Evolutionary conservation across 352 stramenopile genomes (phyloP).

Genomic region (Phytophthora aleatoria): DNA sequence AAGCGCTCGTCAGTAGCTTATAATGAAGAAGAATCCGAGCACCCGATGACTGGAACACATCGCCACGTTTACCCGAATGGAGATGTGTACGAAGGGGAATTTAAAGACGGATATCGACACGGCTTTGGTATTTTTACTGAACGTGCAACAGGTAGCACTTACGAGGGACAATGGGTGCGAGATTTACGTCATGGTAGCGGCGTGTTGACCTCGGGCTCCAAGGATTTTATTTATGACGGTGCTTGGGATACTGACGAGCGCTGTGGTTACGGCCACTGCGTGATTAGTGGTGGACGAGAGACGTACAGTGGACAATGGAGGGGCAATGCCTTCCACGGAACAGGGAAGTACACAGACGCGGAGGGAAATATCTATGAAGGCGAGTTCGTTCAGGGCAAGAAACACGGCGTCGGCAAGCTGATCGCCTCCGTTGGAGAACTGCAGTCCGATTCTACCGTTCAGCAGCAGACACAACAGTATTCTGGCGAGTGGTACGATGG

Average conservation of each 20-base stretch:
- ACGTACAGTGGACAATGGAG: conserved; percentile 80
- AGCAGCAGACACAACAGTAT: conserved; percentile 48
- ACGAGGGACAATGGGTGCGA: conserved; percentile 73
- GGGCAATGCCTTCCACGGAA: conserved; percentile 77
- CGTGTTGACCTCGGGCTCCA: conserved; percentile 68
- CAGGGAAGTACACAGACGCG: conserved; percentile 80
- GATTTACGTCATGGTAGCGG: conserved; percentile 68
- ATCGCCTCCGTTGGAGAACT: conserved; percentile 7
- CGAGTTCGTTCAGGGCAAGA: conserved; percentile 76
- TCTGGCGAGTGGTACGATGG: conserved; percentile 66
- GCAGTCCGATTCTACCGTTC: conserved; percentile 23
- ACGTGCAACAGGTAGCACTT: conserved; percentile 60
- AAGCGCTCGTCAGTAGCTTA: background rate
- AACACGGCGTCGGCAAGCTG: conserved; percentile 73
- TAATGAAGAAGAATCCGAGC: conserved; percentile 12
- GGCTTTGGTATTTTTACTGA: conserved; percentile 71
- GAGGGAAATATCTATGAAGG: conserved; percentile 85
- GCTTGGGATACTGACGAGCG: conserved; percentile 65
- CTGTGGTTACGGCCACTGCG: conserved; percentile 70
- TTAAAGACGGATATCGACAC: conserved; percentile 47
- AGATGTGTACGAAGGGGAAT: conserved; percentile 78
- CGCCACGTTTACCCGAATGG: conserved; percentile 63
- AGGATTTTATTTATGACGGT: conserved; percentile 88
- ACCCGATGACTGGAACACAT: conserved; percentile 43
- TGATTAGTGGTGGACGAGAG: conserved; percentile 70